phyloP scores from a whole-genome alignment of 768 basidiomycete genomes.

The Sporobolomyces roseus region DNA sequence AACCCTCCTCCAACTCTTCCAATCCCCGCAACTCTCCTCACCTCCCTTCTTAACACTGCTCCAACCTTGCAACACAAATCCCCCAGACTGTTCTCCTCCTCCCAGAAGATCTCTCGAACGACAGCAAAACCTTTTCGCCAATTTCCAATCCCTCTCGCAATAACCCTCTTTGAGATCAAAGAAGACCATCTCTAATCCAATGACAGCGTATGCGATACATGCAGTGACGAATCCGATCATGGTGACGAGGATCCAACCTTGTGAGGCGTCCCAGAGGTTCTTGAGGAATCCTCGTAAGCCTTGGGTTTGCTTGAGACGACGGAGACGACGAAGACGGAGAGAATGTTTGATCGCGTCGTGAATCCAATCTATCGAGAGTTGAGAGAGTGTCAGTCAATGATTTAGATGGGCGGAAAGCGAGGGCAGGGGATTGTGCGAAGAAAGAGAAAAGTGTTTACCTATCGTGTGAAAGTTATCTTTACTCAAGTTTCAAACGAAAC shows the following conservation, averaged over 20 bases:
- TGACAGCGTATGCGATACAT: conserved; percentile 72
- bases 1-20: conserved; percentile 70
- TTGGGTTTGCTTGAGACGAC: conserved; percentile 16
- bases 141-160: conserved; percentile 66
- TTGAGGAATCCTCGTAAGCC: conserved; percentile 34
- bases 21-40: conserved; percentile 59
- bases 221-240: conserved; percentile 85
- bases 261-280: conserved; percentile 37
- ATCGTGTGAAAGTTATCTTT: conserved; percentile 41
- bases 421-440: neutral
- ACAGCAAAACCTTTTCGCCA: conserved; percentile 79
- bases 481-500: too few species aligned
- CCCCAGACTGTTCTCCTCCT: neutral
- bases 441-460: conserved; percentile 6
- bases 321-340: conserved; percentile 31
- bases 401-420: neutral
- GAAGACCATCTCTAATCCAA: conserved; percentile 77
- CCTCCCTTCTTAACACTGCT: neutral
- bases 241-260: conserved; percentile 69
- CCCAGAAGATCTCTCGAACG: conserved; percentile 44
- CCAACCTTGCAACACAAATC: conserved; percentile 13
- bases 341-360: conserved; percentile 65
- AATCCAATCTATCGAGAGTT: conserved; percentile 75
- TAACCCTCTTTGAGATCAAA: conserved; percentile 92
- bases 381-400: neutral